Conservation (phyloP, 148 eudicot genomes). For the Cornus kousa region DNA sequence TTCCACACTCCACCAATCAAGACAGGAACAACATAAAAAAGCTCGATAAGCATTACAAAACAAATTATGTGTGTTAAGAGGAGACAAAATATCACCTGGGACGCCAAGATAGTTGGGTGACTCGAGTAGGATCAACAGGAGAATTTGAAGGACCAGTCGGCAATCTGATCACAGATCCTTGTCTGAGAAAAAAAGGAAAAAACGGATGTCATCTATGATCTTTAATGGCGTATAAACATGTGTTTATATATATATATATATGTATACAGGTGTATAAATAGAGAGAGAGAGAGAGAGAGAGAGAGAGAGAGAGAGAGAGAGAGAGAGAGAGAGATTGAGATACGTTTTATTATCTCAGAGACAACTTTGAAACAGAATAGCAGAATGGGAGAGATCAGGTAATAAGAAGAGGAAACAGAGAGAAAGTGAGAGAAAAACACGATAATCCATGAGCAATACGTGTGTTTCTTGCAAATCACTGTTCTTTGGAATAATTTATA, state of each 20-base stretch:
- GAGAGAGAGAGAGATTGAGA: background rate
- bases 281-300: background rate
- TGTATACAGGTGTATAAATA: too few relatives aligned
- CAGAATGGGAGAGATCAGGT: conserved; percentile 14
- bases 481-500: too few relatives aligned
- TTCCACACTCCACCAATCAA: background rate
- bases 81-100: conserved; percentile 46
- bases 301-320: background rate
- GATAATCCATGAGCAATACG: conserved; percentile 14
- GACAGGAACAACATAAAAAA: background rate
- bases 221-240: background rate
- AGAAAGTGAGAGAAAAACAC: conserved; percentile 7
- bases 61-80: background rate
- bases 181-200: conserved; percentile 16
- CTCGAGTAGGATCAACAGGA: conserved; percentile 63
- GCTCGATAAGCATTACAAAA: background rate
- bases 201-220: background rate
- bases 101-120: conserved; percentile 80
- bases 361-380: conserved; percentile 10
- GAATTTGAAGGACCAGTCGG: conserved; percentile 31
- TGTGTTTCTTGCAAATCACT: background rate
- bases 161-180: conserved; percentile 45
- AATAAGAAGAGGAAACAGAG: background rate
- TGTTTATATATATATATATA: too few relatives aligned
- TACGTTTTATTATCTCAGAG: conserved; percentile 14